A percentile compares a stretch with the other conserved stretches of the same genome.
phyloP scores from a whole-genome alignment of 2,329 filamentous ascomycete species.

The Fusarium sp. region DNA sequence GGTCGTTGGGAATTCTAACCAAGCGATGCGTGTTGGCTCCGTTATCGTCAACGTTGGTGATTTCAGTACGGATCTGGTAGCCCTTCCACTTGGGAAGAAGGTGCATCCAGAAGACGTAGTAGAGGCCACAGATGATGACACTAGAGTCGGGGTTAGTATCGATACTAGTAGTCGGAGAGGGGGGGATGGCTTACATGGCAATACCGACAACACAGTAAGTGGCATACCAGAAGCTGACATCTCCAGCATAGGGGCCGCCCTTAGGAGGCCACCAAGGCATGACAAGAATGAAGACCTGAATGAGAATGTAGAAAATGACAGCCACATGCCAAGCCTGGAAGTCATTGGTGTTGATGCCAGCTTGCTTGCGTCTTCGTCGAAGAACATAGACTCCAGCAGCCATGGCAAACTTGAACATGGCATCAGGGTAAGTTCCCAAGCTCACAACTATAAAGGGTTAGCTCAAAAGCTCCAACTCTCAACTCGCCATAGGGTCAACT shows the following conservation, averaged over 20 bases:
- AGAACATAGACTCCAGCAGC: conserved; percentile 68
- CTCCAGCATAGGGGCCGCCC: conserved; percentile 67
- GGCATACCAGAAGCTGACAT: conserved; percentile 79
- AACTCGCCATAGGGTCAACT: not conserved
- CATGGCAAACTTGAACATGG: conserved; percentile 68
- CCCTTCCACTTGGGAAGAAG: conserved; percentile 62
- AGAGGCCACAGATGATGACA: conserved; percentile 62
- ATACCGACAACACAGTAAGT: conserved; percentile 75
- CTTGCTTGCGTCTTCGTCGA: conserved; percentile 62
- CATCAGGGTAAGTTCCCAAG: conserved; percentile 66
- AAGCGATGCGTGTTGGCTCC: conserved; percentile 59
- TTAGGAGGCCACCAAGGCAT: conserved; percentile 79
- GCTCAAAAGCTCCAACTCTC: fast-evolving
- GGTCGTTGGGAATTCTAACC: conserved; percentile 61
- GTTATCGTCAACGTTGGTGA: conserved; percentile 55
- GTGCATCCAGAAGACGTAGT: conserved; percentile 70
- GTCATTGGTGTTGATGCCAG: conserved; percentile 58
- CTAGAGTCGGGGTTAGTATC: conserved; percentile 42
- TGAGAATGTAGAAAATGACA: conserved; percentile 68
- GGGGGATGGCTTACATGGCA: conserved; percentile 63
- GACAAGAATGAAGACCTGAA: conserved; percentile 71
- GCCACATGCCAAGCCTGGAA: conserved; percentile 70
- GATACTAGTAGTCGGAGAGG: not conserved
- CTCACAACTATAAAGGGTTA: conserved; percentile 62
- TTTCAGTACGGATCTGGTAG: conserved; percentile 66